Percentiles rank a stretch among this genome's conserved stretches.
phyloP scores from a whole-genome alignment of 805 yeast species.

The Teunomyces pallodes region DNA sequence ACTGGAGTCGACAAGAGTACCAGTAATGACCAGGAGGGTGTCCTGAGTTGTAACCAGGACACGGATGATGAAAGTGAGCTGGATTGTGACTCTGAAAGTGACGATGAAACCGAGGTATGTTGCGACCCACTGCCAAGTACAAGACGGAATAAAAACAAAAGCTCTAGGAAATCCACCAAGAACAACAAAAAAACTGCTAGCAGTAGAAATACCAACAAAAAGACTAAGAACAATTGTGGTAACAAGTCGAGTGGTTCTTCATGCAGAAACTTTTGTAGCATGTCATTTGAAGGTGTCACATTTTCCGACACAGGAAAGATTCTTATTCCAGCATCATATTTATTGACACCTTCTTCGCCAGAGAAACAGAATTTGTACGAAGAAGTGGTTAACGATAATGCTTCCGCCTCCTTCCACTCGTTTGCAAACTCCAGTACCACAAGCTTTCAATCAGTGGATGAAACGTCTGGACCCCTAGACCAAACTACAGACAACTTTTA shows the following conservation, averaged over 20 bases:
- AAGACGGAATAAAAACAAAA: background rate
- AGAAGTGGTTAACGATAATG: too few species aligned
- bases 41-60: background rate
- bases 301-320: background rate
- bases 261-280: background rate
- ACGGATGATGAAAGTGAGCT: background rate
- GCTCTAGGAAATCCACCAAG: background rate
- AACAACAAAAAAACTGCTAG: background rate
- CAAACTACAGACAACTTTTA: too few species aligned
- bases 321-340: background rate
- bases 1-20: conserved; percentile 4
- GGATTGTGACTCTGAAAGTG: background rate
- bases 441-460: background rate
- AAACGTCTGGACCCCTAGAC: background rate
- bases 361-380: background rate
- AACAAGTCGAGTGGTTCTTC: background rate
- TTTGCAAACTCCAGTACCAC: background rate
- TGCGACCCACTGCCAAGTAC: background rate
- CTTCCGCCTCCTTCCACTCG: background rate
- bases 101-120: background rate
- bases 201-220: background rate
- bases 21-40: background rate
- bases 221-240: background rate
- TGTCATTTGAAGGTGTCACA: background rate
- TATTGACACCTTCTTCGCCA: background rate